A percentile compares a stretch with the other conserved stretches of the same genome.
phyloP scores from a whole-genome alignment of 2,329 filamentous ascomycete species.

The Talaromyces sp. region DNA sequence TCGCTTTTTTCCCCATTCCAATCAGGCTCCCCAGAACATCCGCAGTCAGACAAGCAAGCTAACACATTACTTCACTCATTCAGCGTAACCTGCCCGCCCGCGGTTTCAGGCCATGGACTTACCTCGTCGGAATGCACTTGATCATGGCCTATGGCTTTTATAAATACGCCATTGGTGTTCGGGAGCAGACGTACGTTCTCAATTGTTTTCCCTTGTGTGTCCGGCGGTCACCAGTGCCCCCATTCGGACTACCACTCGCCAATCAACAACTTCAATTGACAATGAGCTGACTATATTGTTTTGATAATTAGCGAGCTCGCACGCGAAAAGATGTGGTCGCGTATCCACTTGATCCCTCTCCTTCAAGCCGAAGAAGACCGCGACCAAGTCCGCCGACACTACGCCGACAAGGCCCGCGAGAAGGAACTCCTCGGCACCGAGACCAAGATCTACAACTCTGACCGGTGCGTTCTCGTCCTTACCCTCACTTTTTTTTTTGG shows the following conservation, averaged over 20 bases:
- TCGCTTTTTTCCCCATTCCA: conserved; percentile 27
- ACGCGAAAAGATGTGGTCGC: conserved; percentile 97
- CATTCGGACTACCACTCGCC: not conserved
- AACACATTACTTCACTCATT: conserved; percentile 4
- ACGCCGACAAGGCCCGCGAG: conserved; percentile 84
- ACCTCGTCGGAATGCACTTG: conserved; percentile 70
- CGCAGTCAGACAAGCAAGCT: conserved; percentile 1
- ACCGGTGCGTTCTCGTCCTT: conserved; percentile 59
- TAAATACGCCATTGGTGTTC: conserved; percentile 72
- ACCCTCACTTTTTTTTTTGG: not conserved
- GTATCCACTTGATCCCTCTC: conserved; percentile 88
- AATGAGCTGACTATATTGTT: conserved; percentile 1
- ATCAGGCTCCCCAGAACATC: not conserved
- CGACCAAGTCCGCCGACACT: conserved; percentile 81
- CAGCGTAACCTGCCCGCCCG: conserved; percentile 88
- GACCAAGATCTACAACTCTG: conserved; percentile 79
- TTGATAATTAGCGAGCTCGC: conserved; percentile 69
- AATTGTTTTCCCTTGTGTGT: not conserved
- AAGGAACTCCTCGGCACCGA: conserved; percentile 83
- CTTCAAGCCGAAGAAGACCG: conserved; percentile 96
- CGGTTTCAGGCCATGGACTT: conserved; percentile 78
- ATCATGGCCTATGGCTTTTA: conserved; percentile 92
- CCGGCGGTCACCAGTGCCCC: not conserved
- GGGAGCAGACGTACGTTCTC: conserved; percentile 77
- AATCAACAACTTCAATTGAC: not conserved